Evolutionary conservation across 176 grass and related monocot species (phyloP).

Genomic region (Oryza longistaminata): DNA sequence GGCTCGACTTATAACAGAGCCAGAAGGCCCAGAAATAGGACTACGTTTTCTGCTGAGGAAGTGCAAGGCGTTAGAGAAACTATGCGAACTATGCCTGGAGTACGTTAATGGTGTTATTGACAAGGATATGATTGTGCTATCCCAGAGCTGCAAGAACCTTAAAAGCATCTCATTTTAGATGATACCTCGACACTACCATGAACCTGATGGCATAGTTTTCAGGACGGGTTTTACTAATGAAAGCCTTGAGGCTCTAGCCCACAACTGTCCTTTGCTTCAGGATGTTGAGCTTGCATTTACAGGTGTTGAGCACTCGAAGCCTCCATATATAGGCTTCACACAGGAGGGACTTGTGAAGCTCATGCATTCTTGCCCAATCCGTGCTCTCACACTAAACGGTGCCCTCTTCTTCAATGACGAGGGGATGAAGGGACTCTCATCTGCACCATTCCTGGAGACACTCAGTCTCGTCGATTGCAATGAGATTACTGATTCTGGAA

Average conservation of each 20-base stretch:
- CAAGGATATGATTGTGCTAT: conserved; percentile 48
- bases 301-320: background rate
- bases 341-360: conserved; percentile 23
- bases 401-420: conserved; percentile 42
- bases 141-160: conserved; percentile 43
- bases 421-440: conserved; percentile 43
- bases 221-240: conserved; percentile 43
- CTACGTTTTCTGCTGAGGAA: conserved; percentile 12
- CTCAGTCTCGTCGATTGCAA: conserved; percentile 37
- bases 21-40: no score
- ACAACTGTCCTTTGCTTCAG: conserved; percentile 40
- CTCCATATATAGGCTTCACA: background rate
- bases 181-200: background rate
- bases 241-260: conserved; percentile 39
- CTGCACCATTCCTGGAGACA: conserved; percentile 37
- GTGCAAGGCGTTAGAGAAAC: conserved; percentile 39
- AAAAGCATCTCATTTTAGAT: conserved; percentile 51
- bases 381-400: conserved; percentile 31
- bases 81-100: conserved; percentile 43
- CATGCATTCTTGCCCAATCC: conserved; percentile 49
- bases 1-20: conserved; percentile 8
- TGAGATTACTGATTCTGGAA: conserved; percentile 41
- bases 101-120: conserved; percentile 38
- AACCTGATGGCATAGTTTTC: background rate
- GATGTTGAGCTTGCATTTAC: conserved; percentile 44